phyloP scores from a whole-genome alignment of 306 rosid species.

The Neltuma alba region DNA sequence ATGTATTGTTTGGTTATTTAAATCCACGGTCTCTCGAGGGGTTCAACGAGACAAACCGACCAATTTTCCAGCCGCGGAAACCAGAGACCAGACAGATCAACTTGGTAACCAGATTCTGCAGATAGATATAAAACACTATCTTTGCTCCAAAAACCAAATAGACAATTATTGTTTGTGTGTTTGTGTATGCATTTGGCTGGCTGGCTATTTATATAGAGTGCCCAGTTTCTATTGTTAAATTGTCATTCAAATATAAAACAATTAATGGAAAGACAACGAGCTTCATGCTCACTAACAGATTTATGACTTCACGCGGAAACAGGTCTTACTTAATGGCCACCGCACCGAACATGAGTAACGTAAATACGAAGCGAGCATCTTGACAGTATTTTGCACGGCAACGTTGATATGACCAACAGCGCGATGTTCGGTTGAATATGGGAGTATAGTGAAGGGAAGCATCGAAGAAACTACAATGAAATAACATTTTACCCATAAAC shows the following conservation, averaged over 20 bases:
- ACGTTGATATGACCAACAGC: neutral
- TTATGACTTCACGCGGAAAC: neutral
- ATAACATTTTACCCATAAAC: neutral
- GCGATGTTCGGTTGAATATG: neutral
- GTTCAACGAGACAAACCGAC: neutral
- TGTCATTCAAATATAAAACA: neutral
- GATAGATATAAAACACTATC: neutral
- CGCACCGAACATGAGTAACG: neutral
- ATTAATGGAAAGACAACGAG: neutral
- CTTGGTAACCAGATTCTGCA: neutral
- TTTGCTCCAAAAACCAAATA: neutral
- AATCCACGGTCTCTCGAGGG: neutral
- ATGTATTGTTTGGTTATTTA: neutral
- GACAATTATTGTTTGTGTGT: no score
- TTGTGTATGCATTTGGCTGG: neutral
- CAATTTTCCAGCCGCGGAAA: conserved; percentile 14
- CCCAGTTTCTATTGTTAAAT: neutral
- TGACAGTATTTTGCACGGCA: neutral
- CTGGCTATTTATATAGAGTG: neutral
- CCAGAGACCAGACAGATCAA: neutral
- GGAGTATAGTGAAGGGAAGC: neutral
- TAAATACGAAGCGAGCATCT: neutral
- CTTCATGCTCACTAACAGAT: neutral
- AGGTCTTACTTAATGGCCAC: neutral
- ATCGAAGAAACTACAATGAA: neutral